Evolutionary conservation across 129 eudicot species (phyloP).

Genomic region (Glebionis coronaria): DNA sequence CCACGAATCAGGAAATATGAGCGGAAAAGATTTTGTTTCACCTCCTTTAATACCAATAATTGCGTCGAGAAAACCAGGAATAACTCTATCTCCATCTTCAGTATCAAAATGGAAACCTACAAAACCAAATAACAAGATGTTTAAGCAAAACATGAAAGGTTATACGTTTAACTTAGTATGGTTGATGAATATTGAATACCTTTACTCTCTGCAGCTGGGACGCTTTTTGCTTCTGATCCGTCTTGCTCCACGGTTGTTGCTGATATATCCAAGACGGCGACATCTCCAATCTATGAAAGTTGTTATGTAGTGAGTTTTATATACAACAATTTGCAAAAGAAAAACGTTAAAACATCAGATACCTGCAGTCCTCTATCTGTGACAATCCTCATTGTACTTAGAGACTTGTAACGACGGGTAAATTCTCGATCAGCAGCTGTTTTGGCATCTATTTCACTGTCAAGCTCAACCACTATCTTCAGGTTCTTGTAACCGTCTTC

Average conservation of each 20-base stretch:
- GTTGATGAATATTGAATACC: constrained; percentile 42
- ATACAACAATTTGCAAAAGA: neutral
- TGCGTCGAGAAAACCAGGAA: constrained; percentile 86
- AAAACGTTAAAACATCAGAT: constrained; percentile 6
- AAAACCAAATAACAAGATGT: constrained; percentile 11
- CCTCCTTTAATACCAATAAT: constrained; percentile 76
- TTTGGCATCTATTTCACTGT: constrained; percentile 84
- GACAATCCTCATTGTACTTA: constrained; percentile 70
- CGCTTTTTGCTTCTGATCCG: constrained; percentile 58
- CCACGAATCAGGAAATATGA: constrained; percentile 90
- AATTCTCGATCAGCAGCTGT: constrained; percentile 73
- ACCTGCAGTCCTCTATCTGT: constrained; percentile 92
- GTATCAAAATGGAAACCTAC: constrained; percentile 92
- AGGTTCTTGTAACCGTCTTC: constrained; percentile 87
- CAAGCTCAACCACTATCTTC: constrained; percentile 89
- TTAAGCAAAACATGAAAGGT: constrained; percentile 4
- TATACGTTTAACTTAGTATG: neutral
- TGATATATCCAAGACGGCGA: constrained; percentile 84
- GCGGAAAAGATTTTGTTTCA: constrained; percentile 88
- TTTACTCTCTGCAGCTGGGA: constrained; percentile 97
- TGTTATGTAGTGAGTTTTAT: constrained; percentile 11
- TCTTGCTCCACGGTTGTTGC: constrained; percentile 78
- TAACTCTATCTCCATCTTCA: constrained; percentile 78
- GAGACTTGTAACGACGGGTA: constrained; percentile 72
- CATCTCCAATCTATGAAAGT: constrained; percentile 80